Base-by-base conservation (phyloP, 108 stramenopile genomes). In the Skeletonema costatum region DNA sequence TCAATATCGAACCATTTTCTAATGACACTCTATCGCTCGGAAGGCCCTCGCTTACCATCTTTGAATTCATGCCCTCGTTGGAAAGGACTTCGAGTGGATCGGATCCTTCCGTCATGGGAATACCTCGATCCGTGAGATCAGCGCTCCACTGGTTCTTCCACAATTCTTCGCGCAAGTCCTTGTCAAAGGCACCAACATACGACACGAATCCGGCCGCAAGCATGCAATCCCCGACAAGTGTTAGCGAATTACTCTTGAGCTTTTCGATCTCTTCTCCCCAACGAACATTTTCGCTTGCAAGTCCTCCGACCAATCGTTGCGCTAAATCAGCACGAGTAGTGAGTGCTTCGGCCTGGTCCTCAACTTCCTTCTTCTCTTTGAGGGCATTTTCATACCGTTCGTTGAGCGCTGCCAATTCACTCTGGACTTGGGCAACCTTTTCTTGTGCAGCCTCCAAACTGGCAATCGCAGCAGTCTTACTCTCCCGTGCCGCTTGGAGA, bases 101-200 rank as follows among this genome's bases (percentile, higher is more conserved):
- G 21, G 92, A 85, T 38, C 85, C 86, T 9, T 91, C 86, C 0
- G 90, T 91, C 60, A 93, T 70, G 19, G 96, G 93, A 60, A 97
- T 88, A 51, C 78, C 71, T 50, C 88, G 84, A 68, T 75, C 84
- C 58, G 64, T 82, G 5, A 97, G 70, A 56, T 97, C 95, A 35
- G 68, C 53, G 46, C 81, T 86, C 97, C 97, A 97, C 36, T 86
- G 78, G 31, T 75, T 66, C 50, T 87, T 80, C 93, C 93, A 93
- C 32, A 92, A 72, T 25, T 88, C 77, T 42, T 88, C 86, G 2
- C 96, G 91, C 77, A 91, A 85, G 29, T 60, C 80, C 58, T 93
- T 87, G 60, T 96, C 95, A 79, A 97, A 97, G n/a, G 93, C 90
- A 50, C 96, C 96, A 19, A 96, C 80, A 73, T 97, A 97, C n/a